These are phyloP conservation scores for Dictyostelium firmibasis DNA, from an alignment of 78 protist species.

Conservation along the genomic window DNA sequence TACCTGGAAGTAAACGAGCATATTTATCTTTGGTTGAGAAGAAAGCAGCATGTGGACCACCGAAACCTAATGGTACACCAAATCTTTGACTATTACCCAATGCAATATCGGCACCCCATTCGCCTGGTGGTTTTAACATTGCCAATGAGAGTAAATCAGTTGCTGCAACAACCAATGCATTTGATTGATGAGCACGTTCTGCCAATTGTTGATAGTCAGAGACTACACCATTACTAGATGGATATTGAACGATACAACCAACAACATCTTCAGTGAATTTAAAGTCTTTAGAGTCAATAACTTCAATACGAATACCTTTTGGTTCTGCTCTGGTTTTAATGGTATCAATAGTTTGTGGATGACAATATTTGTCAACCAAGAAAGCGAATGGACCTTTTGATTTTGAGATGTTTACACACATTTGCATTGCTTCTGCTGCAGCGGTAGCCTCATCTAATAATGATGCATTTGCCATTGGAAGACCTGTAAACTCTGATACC, in stretches of 20 bases:
- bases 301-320: constrained; percentile 82
- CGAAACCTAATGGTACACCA: constrained; percentile 98
- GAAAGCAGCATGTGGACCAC: constrained; percentile 99
- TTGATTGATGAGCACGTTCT: constrained; percentile 47
- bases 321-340: constrained; percentile 91
- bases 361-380: constrained; percentile 79
- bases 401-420: constrained; percentile 80
- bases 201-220: constrained; percentile 71
- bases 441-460: constrained; percentile 98
- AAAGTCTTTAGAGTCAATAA: constrained; percentile 51
- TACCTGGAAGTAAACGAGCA: constrained; percentile 96
- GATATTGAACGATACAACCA: constrained; percentile 93
- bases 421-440: constrained; percentile 96
- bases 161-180: constrained; percentile 81
- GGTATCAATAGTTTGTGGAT: constrained; percentile 94
- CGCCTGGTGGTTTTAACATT: constrained; percentile 83
- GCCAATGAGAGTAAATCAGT: constrained; percentile 96
- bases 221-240: constrained; percentile 90
- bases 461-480: constrained; percentile 95
- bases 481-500: constrained; percentile 94
- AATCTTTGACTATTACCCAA: constrained; percentile 96
- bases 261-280: constrained; percentile 56
- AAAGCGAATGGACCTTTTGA: constrained; percentile 61
- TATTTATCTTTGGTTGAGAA: constrained; percentile 87
- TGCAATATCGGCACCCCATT: constrained; percentile 95